A percentile compares a stretch with the other conserved stretches of the same genome.
Conservation (phyloP, 352 stramenopile genomes). For the Phytophthora kernoviae region DNA sequence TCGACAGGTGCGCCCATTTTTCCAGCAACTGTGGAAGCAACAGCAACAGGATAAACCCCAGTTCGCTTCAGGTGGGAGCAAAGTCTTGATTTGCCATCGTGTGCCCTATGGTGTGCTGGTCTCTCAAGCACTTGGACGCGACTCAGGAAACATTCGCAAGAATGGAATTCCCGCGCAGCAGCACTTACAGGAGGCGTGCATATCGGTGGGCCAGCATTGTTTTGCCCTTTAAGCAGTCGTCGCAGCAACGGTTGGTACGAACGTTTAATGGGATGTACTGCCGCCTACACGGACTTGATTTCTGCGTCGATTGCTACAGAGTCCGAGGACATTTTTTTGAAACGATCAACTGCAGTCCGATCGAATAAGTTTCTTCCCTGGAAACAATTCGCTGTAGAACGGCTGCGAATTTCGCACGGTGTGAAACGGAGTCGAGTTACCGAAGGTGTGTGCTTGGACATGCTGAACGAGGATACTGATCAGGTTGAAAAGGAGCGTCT, state of each 20-base stretch:
- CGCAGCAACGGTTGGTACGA: constrained; percentile 9
- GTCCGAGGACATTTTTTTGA: constrained; percentile 8
- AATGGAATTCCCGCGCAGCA: constrained; percentile 23
- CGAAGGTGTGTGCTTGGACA: constrained; percentile 15
- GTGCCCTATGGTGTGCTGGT: constrained; percentile 27
- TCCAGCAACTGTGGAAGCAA: constrained; percentile 18
- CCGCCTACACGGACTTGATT: constrained; percentile 11
- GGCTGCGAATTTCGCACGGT: constrained; percentile 42
- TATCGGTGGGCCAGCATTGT: constrained; percentile 20
- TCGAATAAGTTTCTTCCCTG: constrained; percentile 58
- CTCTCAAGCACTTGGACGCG: constrained; percentile 2
- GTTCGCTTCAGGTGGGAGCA: constrained; percentile 5
- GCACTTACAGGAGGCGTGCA: constrained; percentile 7
- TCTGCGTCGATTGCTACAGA: background rate
- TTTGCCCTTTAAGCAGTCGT: constrained; percentile 23
- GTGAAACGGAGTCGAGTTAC: constrained; percentile 24
- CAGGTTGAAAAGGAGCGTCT: constrained; percentile 28
- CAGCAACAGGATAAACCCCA: constrained; percentile 6
- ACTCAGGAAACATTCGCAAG: constrained; percentile 10
- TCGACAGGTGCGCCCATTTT: constrained; percentile 18
- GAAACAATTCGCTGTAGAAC: constrained; percentile 61
- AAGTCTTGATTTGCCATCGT: constrained; percentile 20
- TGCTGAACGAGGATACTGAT: background rate
- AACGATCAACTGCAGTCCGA: constrained; percentile 17
- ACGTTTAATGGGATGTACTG: constrained; percentile 14